These are phyloP conservation scores for Coniochaeta sp. DNA, from an alignment of 2,329 filamentous ascomycete species.

Conservation along the genomic window DNA sequence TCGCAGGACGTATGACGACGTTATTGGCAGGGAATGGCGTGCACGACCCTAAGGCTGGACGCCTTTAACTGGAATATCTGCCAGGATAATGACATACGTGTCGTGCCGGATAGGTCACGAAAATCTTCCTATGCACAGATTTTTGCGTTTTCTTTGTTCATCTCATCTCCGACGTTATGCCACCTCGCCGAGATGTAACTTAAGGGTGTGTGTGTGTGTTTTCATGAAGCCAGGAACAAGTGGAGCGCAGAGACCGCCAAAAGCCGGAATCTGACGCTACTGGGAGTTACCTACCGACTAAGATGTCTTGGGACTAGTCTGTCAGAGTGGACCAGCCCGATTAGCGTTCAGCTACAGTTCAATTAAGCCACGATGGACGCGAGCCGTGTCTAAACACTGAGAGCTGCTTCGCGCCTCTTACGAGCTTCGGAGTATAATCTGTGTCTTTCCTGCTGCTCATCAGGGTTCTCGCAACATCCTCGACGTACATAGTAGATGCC, in stretches of 20 bases:
- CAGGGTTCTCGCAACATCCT: background rate
- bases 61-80: background rate
- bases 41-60: background rate
- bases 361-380: background rate
- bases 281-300: background rate
- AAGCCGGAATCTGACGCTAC: background rate
- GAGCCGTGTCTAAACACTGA: background rate
- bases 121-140: background rate
- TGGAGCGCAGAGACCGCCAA: background rate
- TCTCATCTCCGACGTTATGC: constrained; percentile 31
- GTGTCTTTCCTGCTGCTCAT: background rate
- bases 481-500: background rate
- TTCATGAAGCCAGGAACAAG: constrained; percentile 1
- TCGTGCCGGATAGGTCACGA: background rate
- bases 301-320: background rate
- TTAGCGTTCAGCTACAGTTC: background rate
- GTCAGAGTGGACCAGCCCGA: background rate
- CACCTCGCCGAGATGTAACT: background rate
- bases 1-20: background rate
- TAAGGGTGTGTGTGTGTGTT: background rate
- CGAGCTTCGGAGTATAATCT: background rate
- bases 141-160: constrained; percentile 16
- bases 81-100: background rate
- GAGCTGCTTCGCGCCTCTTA: background rate
- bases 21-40: background rate